phyloP scores from a whole-genome alignment of 1,284 basidiomycete species.

The Exobasidium cylindrosporum region DNA sequence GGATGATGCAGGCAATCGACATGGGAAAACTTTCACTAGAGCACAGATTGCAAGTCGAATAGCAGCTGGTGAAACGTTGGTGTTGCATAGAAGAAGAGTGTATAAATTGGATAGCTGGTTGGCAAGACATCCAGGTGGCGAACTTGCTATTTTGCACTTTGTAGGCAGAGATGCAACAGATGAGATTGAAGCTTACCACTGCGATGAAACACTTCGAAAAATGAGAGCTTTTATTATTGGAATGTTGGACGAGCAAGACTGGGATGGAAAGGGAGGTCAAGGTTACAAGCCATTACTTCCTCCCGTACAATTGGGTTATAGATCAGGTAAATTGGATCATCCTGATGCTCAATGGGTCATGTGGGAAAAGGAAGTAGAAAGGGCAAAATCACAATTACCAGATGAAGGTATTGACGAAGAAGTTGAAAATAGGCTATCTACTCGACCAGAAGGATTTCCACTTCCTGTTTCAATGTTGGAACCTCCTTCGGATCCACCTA shows the following conservation, averaged over 20 bases:
- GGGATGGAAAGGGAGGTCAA: slow-evolving; percentile 41
- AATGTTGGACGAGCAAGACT: slow-evolving; percentile 63
- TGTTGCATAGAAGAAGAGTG: slow-evolving; percentile 74
- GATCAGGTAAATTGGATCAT: slow-evolving; percentile 46
- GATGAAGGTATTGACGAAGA: slow-evolving; percentile 6
- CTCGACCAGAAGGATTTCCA: slow-evolving; percentile 36
- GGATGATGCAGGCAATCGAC: not conserved
- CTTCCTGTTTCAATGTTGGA: slow-evolving; percentile 51
- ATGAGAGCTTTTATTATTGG: slow-evolving; percentile 75
- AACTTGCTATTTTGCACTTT: slow-evolving; percentile 87
- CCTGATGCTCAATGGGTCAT: slow-evolving; percentile 42
- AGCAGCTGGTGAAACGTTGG: slow-evolving; percentile 62
- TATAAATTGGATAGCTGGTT: slow-evolving; percentile 83
- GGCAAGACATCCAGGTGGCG: slow-evolving; percentile 80
- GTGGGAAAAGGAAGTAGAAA: slow-evolving; percentile 4
- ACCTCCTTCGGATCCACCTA: slow-evolving; percentile 55
- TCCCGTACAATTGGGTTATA: slow-evolving; percentile 76
- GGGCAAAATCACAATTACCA: not conserved
- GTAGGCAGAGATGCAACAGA: slow-evolving; percentile 91
- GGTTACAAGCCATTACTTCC: slow-evolving; percentile 81
- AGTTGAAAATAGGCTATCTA: not conserved
- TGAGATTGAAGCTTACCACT: slow-evolving; percentile 91
- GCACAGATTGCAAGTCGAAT: slow-evolving; percentile 43
- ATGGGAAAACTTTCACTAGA: slow-evolving; percentile 28
- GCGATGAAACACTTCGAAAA: slow-evolving; percentile 64